Conservation (phyloP, 371 early-diverging fungal genomes). For the Mortierella sp. region DNA sequence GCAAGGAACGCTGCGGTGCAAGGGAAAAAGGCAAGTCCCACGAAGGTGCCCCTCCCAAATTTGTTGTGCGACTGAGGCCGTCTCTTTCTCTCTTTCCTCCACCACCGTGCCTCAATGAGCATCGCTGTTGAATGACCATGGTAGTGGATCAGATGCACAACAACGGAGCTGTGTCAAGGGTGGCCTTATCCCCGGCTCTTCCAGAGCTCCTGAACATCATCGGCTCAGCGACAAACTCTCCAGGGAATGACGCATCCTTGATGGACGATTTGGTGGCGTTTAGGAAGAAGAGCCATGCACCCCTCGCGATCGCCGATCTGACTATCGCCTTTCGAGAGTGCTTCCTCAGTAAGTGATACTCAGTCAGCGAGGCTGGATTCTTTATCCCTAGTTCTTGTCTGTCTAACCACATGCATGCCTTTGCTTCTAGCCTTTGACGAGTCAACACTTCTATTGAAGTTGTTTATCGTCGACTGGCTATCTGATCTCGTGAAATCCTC, state of each 20-base stretch:
- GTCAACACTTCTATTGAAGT: conserved; percentile 6
- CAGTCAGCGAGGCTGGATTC: background rate
- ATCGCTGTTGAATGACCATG: conserved; percentile 10
- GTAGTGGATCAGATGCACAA: conserved; percentile 15
- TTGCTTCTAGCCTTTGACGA: conserved; percentile 4
- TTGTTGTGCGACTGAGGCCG: background rate
- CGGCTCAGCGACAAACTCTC: background rate
- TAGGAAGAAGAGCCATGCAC: conserved; percentile 16
- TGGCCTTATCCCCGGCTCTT: conserved; percentile 4
- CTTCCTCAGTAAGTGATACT: conserved; percentile 17
- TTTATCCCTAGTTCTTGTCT: background rate
- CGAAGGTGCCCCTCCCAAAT: background rate
- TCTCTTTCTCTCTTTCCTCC: too few species aligned
- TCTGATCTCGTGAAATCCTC: conserved; percentile 19
- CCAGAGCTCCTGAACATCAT: conserved; percentile 28
- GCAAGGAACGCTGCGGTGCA: too few species aligned
- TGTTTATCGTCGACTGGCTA: conserved; percentile 36
- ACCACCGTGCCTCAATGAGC: background rate
- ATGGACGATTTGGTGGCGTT: conserved; percentile 46
- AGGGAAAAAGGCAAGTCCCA: too few species aligned
- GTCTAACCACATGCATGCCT: background rate
- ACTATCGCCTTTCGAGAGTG: conserved; percentile 28
- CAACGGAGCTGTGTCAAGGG: background rate
- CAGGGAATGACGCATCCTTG: conserved; percentile 6
- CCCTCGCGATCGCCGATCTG: conserved; percentile 20